phyloP scores from a whole-genome alignment of 2,329 filamentous ascomycete genomes.

The Sporothrix dimorphospora region DNA sequence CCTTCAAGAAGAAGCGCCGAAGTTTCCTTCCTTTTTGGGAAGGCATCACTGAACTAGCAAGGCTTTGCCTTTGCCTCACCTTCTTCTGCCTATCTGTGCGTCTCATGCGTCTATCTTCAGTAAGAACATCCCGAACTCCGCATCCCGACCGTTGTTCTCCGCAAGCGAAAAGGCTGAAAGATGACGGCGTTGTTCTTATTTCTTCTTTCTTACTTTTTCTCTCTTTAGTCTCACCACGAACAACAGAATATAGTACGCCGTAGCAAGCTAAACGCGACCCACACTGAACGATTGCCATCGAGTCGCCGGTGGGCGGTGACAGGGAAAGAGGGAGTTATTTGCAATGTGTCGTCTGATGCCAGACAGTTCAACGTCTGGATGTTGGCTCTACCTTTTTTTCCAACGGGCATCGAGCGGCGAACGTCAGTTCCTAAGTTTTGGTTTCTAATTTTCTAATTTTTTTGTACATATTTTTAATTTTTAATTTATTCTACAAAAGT shows the following conservation, averaged over 20 bases:
- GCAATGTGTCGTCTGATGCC: background rate
- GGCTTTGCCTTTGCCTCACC: background rate
- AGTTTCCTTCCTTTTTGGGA: slow-evolving; percentile 12
- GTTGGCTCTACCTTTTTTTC: background rate
- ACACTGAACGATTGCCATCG: slow-evolving; percentile 3
- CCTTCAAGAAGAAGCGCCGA: background rate
- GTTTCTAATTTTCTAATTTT: background rate
- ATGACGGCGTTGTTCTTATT: background rate
- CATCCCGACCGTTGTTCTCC: background rate
- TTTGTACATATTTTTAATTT: background rate
- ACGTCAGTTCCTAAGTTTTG: too few relatives aligned
- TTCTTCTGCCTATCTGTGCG: background rate
- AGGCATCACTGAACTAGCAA: background rate
- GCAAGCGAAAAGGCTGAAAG: background rate
- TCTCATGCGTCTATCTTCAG: background rate
- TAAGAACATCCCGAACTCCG: background rate
- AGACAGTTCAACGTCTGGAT: background rate
- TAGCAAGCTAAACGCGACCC: background rate
- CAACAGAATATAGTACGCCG: too few relatives aligned
- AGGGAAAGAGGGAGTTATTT: background rate
- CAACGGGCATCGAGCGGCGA: background rate
- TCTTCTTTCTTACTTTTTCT: background rate
- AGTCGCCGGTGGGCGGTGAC: background rate
- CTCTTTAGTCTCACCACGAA: background rate
- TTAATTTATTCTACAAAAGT: background rate